Evolutionary conservation across 345 rosid genomes (phyloP), one percentile per base, ranked within the genome.

Genomic region (Garcia nutans): DNA sequence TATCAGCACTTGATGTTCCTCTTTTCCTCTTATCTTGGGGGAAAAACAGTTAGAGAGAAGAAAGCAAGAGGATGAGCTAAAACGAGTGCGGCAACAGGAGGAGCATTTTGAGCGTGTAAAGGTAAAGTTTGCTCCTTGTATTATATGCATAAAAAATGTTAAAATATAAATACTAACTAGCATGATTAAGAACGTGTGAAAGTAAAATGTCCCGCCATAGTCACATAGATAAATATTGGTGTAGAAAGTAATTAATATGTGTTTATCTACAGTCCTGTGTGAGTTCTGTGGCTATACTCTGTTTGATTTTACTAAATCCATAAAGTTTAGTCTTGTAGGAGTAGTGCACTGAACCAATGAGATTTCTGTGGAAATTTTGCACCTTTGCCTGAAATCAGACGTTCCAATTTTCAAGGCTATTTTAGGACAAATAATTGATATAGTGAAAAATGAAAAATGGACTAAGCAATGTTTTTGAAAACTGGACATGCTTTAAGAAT

Each of bases 51-150:
- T 96, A 89, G 98, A 96, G 86, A 93, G 82, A 84, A 87, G 97
- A 85, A 96, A 93, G 84, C 93, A 89, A 75, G 98, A 96, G 83
- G 98, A 96, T 56, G 98, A 92, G 78, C 88, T 82, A 74, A 93
- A 92, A 81, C 87, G 89, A 71, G 92, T 92, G 74, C 89, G 86
- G 85, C 95, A 90, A 85, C 97, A 89, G 63, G 99, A 96, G 84
- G 97, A 96, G 87, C 86, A 90, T 74, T 84, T 96, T 75, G 89
- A 84, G 81, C 98, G 93, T 72, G 86, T 90, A 15, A 92, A 96
- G 98, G 99, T 90, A 80, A 81, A 71, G 42, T 19, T 61, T 33
- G 1, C 10, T 65, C n/a, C 24, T 16, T 19, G 3, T 69, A 33
- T 26, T 20, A 6, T 74, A 55, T 60, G 69, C 49, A n/a, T 68